These are phyloP conservation scores for Cardamine chenopodiifolia DNA, from an alignment of 345 rosid species.

Conservation along the genomic window DNA sequence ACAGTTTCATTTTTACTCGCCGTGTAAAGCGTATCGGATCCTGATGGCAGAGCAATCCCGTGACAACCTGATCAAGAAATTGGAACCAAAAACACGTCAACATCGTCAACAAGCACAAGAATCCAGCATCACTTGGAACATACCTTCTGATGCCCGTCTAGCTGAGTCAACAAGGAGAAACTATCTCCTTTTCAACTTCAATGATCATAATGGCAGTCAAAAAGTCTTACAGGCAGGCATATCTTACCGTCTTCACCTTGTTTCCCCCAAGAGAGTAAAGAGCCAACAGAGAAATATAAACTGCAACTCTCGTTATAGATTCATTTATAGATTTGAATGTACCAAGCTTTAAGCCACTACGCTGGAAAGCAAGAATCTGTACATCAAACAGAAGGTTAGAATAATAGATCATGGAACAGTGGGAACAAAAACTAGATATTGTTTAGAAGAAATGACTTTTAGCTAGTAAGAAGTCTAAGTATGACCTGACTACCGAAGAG, in stretches of 20 bases:
- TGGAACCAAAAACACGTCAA: not conserved
- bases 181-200: constrained; percentile 54
- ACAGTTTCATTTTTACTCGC: constrained; percentile 85
- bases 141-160: constrained; percentile 91
- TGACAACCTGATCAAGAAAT: constrained; percentile 59
- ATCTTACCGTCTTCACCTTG: constrained; percentile 93
- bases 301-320: constrained; percentile 89
- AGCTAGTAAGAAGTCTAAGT: constrained; percentile 14
- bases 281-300: constrained; percentile 81
- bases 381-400: constrained; percentile 35
- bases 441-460: not conserved
- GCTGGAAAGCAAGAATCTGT: constrained; percentile 85
- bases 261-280: constrained; percentile 91
- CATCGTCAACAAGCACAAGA: constrained; percentile 14
- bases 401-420: constrained; percentile 13
- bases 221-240: constrained; percentile 35
- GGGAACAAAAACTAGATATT: not conserved
- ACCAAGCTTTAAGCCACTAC: constrained; percentile 92
- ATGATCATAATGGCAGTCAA: constrained; percentile 17
- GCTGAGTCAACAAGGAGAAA: constrained; percentile 72
- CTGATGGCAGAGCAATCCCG: constrained; percentile 87
- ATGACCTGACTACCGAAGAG: constrained; percentile 82
- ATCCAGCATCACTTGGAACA: not conserved
- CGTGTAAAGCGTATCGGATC: constrained; percentile 82
- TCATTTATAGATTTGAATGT: constrained; percentile 85